Base-by-base conservation (phyloP, 768 basidiomycete species). In the Tylopilus vinaceipallidus region DNA sequence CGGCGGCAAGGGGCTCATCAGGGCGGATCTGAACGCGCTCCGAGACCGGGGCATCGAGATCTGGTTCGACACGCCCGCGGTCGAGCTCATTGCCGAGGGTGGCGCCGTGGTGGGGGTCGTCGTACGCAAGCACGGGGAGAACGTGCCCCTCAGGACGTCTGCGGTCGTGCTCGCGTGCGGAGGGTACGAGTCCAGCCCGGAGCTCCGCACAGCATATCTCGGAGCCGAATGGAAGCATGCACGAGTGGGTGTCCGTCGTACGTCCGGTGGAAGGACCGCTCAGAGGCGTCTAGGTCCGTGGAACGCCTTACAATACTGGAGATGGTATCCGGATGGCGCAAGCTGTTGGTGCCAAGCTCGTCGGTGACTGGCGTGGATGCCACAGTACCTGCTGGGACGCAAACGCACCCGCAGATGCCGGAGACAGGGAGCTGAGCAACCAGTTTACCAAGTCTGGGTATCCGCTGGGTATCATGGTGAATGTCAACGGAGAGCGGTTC, bases 391-490 rank as follows among this genome's bases (percentile, higher is more conserved):
- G 78, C 58, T 86, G 85, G 85, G 86, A 86, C 57, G 81, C 81
- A 16, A 75, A 84, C 56, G 80, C 83, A 1, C 68, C 76, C 1
- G 50, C 64, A 17, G 68, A 80, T 27, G 60, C 67, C 14, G 84
- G 85, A 17, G 73, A 80, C 48, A 78, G 83, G 42, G 70, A 71
- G 40, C 63, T 84, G 47, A 84, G 80, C 49, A 87, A 88, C 61
- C 83, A 84, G 54, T 84, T 74, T 64, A 87, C 85, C 7, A 87
- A 87, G 64, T 86, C 84, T 10, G 83, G 86, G 2, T 86, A 87
- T 58, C 84, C 86, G 3, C 69, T 86, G 10, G 84, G 85, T 2
- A 73, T 88, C 51, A 86, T 85, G 84, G 65, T 85, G 22, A 88
- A 86, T 57, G 59, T 72, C 0, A 52, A 64, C 2, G 86, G 86